Conservation (phyloP, 2,329 filamentous ascomycete genomes). For the Fusarium sororula region DNA sequence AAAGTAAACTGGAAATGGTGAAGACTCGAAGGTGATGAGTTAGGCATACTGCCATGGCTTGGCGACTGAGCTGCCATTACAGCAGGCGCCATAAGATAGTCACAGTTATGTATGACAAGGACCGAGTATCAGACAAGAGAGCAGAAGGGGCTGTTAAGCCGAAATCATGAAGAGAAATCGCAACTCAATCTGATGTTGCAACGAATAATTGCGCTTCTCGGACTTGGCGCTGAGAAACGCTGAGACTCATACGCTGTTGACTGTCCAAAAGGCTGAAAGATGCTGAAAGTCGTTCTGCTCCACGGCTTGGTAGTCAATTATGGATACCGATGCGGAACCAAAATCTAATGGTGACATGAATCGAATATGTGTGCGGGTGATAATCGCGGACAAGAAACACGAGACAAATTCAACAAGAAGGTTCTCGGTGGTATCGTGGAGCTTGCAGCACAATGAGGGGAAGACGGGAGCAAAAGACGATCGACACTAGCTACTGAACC, state of each 20-base stretch:
- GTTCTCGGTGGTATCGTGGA: conserved; percentile 1
- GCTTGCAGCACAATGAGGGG: conserved; percentile 9
- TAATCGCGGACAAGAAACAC: neutral
- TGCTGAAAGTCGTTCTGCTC: neutral
- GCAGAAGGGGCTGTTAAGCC: neutral
- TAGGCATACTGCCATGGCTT: conserved; percentile 19
- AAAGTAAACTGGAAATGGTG: conserved; percentile 49
- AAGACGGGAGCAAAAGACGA: neutral
- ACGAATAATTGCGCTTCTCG: conserved; percentile 16
- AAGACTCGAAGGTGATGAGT: conserved; percentile 26
- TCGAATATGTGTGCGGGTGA: neutral
- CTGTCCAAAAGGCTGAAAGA: neutral
- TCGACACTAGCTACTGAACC: neutral
- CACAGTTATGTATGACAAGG: neutral
- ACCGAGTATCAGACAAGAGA: neutral
- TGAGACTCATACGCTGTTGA: conserved; percentile 21
- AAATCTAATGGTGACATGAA: neutral
- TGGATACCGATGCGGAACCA: neutral
- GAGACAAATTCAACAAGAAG: neutral
- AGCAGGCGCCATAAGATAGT: conserved; percentile 1
- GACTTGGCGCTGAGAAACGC: conserved; percentile 17
- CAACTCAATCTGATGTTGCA: neutral
- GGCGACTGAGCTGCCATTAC: conserved; percentile 26
- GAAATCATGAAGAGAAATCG: conserved; percentile 1
- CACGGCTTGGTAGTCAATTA: neutral